Evolutionary conservation across 352 stramenopile genomes (phyloP).

Genomic region (Pythium utonaiense): DNA sequence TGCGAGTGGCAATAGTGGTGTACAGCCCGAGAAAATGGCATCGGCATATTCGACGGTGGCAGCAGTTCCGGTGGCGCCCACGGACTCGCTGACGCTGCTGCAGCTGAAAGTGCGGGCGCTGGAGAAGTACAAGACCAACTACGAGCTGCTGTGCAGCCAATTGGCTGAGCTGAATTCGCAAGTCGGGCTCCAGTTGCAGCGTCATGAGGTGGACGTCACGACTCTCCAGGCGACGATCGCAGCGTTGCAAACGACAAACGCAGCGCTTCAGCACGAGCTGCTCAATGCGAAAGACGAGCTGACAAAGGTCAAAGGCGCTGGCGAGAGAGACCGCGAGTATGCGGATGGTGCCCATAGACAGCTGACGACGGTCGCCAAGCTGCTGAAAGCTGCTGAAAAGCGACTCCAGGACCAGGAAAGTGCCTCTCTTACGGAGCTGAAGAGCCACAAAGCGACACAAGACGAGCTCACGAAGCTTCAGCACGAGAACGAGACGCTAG

Average conservation of each 20-base stretch:
- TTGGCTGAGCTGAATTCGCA: conserved; percentile 65
- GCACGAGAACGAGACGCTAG: conserved; percentile 23
- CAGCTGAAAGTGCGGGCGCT: conserved; percentile 49
- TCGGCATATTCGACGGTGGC: background rate
- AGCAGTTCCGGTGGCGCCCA: background rate
- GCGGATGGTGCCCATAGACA: conserved; percentile 54
- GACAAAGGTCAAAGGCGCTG: background rate
- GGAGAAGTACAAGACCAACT: conserved; percentile 75
- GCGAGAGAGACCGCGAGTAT: conserved; percentile 51
- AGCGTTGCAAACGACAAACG: conserved; percentile 35
- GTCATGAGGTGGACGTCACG: conserved; percentile 62
- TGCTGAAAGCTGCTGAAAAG: conserved; percentile 56
- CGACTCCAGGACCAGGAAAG: conserved; percentile 40
- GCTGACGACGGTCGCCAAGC: conserved; percentile 47
- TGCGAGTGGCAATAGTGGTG: background rate
- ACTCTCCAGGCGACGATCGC: conserved; percentile 39
- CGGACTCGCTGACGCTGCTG: conserved; percentile 21
- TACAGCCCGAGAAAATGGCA: conserved; percentile 7
- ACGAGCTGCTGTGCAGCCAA: conserved; percentile 69
- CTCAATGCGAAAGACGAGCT: conserved; percentile 16
- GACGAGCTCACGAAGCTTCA: conserved; percentile 26
- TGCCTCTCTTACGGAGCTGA: conserved; percentile 22
- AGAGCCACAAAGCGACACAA: conserved; percentile 22
- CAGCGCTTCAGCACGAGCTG: conserved; percentile 24
- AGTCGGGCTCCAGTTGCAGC: conserved; percentile 61